These are phyloP conservation scores for Hymenoscyphus albidus DNA, from an alignment of 2,329 filamentous ascomycete species.

Conservation along the genomic window DNA sequence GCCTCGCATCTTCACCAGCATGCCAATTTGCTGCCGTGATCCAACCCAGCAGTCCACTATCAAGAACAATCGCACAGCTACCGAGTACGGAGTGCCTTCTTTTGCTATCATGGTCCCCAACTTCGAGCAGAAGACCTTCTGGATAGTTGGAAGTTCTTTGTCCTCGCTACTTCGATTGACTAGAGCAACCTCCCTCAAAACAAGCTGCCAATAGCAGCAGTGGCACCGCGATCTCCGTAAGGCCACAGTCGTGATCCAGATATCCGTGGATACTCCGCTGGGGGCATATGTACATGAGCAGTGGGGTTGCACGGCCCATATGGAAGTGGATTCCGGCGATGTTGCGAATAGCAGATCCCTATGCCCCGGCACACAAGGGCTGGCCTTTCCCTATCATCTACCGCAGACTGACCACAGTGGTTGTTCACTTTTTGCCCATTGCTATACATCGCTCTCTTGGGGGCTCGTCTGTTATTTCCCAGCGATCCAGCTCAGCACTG, in stretches of 20 bases:
- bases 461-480: neutral
- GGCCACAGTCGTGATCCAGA: neutral
- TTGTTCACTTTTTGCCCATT: neutral
- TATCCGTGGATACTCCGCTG: neutral
- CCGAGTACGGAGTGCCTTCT: neutral
- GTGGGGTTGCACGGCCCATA: neutral
- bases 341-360: neutral
- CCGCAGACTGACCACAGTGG: neutral
- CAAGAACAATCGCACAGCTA: neutral
- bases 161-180: neutral
- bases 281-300: neutral
- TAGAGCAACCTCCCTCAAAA: neutral
- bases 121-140: neutral
- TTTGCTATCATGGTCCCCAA: neutral
- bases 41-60: neutral
- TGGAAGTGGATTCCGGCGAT: neutral
- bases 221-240: neutral
- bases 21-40: neutral
- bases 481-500: neutral
- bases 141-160: neutral
- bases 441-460: neutral
- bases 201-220: neutral
- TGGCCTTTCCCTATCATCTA: neutral
- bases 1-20: slow-evolving; percentile 2
- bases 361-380: neutral